Base-by-base conservation (phyloP, 2,329 filamentous ascomycete genomes). In the Aspergillus melleus region DNA sequence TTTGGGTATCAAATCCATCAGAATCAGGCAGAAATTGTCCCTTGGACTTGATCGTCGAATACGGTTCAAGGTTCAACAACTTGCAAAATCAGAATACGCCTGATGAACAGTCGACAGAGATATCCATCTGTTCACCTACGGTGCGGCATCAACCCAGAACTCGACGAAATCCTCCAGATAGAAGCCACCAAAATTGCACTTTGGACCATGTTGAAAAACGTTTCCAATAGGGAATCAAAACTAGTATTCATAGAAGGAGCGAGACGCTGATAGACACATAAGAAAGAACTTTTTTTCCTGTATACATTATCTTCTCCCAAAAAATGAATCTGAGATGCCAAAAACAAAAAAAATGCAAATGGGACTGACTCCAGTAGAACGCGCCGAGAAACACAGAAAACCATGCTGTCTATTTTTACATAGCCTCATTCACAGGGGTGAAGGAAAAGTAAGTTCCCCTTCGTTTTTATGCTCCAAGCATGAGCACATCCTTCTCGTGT, bases 401-500 rank as follows among this genome's bases (percentile, higher is more conserved):
- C 57, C 50, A 46, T 52, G 59, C 55, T 58, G 57, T 65, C 60
- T 62, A 64, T 63, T 57, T 63, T 51, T 66, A 68, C 62, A 64
- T 66, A 55, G 61, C 54, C 53, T 61, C 64, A 53, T 61, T 60
- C 46, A 60, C 20, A 24, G 26, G 39, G 24, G 24, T 29, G 39
- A 12, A 14, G 32, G 12, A 14, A n/a, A 42, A n/a, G n/a, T n/a
- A 14, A 44, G 20, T 3, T n/a, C 2, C 24, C 49, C 19, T 59
- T 42, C 22, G 2, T 36, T 36, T 55, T 52, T 68, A 77, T 62
- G 64, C 70, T 44, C 69, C 75, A 54, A 76, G 60, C 76, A 79
- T 79, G 59, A 76, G 66, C 24, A 77, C 69, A 67, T 78, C 76
- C 62, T 76, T 73, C 59, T 74, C 70, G 63, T 70, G 69, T 52